Percentiles rank a stretch among this genome's conserved stretches.
Conservation (phyloP, 164 flowering plant genomes). For the Aristolochia contorta region DNA sequence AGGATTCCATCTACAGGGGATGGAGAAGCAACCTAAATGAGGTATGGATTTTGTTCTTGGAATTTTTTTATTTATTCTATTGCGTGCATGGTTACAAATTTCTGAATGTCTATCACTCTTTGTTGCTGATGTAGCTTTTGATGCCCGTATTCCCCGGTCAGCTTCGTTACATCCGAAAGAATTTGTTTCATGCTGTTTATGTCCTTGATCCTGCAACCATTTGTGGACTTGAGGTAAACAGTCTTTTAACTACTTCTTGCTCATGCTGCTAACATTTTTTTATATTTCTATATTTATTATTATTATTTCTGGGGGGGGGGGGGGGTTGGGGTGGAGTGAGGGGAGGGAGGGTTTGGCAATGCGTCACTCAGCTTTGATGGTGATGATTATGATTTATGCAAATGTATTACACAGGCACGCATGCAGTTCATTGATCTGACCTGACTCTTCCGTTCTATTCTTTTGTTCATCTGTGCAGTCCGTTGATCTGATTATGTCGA, state of each 20-base stretch:
- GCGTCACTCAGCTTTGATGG: too few relatives aligned
- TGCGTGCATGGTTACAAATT: neutral
- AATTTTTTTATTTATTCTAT: too few relatives aligned
- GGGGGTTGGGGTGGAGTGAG: too few relatives aligned
- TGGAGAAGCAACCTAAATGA: conserved; percentile 95
- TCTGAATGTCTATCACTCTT: conserved; percentile 1
- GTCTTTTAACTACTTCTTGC: conserved; percentile 2
- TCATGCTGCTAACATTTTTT: neutral
- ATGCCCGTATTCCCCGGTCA: conserved; percentile 98
- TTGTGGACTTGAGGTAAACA: conserved; percentile 90
- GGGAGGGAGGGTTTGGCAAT: too few relatives aligned
- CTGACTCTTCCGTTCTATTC: neutral
- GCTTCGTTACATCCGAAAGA: conserved; percentile 88
- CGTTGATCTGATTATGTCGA: conserved; percentile 50
- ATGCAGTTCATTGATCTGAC: too few relatives aligned
- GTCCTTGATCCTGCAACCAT: conserved; percentile 77
- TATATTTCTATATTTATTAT: too few relatives aligned
- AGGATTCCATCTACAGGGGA: conserved; percentile 75
- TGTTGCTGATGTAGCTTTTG: conserved; percentile 50
- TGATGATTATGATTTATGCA: too few relatives aligned
- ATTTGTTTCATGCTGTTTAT: conserved; percentile 86
- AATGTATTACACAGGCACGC: too few relatives aligned
- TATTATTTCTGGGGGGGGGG: neutral
- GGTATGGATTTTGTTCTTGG: conserved; percentile 23
- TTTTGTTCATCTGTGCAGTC: conserved; percentile 34